Conservation (phyloP, 2,329 filamentous ascomycete genomes). For the Aplosporella prunicola region DNA sequence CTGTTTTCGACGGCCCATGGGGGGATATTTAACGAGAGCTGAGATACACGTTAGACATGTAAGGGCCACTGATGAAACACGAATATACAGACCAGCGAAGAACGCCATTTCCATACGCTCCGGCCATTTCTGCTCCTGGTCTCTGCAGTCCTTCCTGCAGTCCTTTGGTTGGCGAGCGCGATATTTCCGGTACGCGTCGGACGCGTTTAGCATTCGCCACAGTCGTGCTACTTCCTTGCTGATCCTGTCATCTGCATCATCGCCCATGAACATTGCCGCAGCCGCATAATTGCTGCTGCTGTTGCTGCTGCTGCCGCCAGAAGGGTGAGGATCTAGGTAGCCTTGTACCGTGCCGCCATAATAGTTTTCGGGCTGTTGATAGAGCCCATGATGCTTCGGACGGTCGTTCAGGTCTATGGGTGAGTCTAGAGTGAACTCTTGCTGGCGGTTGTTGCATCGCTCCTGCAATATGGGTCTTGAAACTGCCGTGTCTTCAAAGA, state of each 20-base stretch:
- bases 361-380: constrained; percentile 8
- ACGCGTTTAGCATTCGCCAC: constrained; percentile 22
- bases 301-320: neutral
- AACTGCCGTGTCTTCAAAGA: constrained; percentile 17
- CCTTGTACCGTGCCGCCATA: constrained; percentile 4
- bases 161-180: constrained; percentile 31
- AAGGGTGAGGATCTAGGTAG: neutral
- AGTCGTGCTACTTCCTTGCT: constrained; percentile 19
- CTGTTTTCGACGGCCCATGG: constrained; percentile 48
- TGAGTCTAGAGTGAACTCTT: too few relatives aligned
- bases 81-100: constrained; percentile 32
- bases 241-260: constrained; percentile 9
- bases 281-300: constrained; percentile 3
- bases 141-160: too few relatives aligned
- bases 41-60: constrained; percentile 3
- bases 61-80: neutral
- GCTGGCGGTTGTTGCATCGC: constrained; percentile 33
- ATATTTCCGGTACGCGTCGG: constrained; percentile 38
- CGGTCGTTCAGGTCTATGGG: constrained; percentile 16
- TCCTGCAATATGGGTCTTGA: constrained; percentile 31
- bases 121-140: constrained; percentile 35
- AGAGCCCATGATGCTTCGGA: constrained; percentile 21
- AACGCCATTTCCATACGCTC: constrained; percentile 40
- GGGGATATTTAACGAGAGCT: constrained; percentile 45
- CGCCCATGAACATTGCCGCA: constrained; percentile 1